Conservation (phyloP, 2,329 filamentous ascomycete genomes). For the Madurella fahalii region DNA sequence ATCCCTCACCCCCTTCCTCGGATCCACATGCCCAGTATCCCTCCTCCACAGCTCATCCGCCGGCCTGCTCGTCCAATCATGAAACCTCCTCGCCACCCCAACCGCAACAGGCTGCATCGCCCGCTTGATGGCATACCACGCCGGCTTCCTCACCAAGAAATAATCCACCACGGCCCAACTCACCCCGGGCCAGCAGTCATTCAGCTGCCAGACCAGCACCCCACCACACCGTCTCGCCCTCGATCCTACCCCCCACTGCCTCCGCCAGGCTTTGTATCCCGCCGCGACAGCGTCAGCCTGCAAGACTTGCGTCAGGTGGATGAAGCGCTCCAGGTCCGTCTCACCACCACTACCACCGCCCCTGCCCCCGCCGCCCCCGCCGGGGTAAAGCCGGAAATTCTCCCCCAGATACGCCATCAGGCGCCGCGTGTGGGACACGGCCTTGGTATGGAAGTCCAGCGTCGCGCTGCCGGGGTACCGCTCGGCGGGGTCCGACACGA, state of each 20-base stretch:
- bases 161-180: conserved; percentile 63
- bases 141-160: conserved; percentile 61
- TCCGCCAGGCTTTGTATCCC: conserved; percentile 51
- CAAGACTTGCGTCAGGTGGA: conserved; percentile 51
- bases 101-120: conserved; percentile 58
- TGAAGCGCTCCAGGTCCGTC: conserved; percentile 42
- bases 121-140: conserved; percentile 43
- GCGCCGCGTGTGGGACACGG: conserved; percentile 66
- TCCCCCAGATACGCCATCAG: conserved; percentile 69
- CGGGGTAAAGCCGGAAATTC: conserved; percentile 55
- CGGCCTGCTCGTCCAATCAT: conserved; percentile 42
- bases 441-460: conserved; percentile 78
- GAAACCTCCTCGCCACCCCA: conserved; percentile 45
- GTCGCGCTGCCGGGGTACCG: conserved; percentile 64
- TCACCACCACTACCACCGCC: no score
- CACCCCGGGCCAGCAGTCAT: conserved; percentile 66
- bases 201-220: conserved; percentile 65
- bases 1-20: conserved; percentile 34
- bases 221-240: conserved; percentile 58
- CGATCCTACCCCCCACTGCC: conserved; percentile 53
- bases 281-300: conserved; percentile 46
- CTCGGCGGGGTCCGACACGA: conserved; percentile 52
- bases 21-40: conserved; percentile 38
- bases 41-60: conserved; percentile 28
- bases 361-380: background rate